These are phyloP conservation scores for Dacryopinax spathularia DNA, from an alignment of 768 basidiomycete genomes.

Conservation along the genomic window DNA sequence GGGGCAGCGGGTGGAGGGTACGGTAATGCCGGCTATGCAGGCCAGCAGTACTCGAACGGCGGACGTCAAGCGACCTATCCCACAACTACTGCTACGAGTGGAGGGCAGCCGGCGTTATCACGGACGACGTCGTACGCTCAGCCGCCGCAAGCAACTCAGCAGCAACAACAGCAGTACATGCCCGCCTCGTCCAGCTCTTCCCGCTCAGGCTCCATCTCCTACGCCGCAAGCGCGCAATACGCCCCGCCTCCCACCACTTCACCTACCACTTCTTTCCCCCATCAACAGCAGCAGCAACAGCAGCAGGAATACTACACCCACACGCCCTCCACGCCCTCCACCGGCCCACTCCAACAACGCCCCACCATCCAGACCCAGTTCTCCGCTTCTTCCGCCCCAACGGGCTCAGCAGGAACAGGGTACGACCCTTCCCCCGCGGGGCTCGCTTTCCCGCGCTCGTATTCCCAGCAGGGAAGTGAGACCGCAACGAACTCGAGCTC, in stretches of 20 bases:
- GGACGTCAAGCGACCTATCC: too few relatives aligned
- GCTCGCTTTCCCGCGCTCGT: background rate
- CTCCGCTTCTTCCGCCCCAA: background rate
- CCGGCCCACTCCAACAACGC: background rate
- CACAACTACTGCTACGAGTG: background rate
- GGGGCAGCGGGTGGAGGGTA: background rate
- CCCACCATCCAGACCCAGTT: background rate
- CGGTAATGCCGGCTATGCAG: background rate
- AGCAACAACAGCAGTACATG: background rate
- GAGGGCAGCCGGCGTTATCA: background rate
- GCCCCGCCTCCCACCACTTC: background rate
- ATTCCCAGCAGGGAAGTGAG: too few relatives aligned
- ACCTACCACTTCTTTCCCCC: background rate
- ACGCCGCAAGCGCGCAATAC: background rate
- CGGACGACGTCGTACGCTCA: background rate
- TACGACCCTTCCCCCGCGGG: background rate
- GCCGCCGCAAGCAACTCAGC: background rate
- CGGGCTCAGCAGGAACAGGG: background rate
- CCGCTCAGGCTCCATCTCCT: background rate
- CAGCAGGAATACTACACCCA: background rate
- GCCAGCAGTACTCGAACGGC: background rate
- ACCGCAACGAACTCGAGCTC: too few relatives aligned
- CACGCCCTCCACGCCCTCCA: background rate
- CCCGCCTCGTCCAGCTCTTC: background rate
- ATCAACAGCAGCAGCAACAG: background rate